Conservation (phyloP, 768 basidiomycete species). For the Boletus reticulatus region DNA sequence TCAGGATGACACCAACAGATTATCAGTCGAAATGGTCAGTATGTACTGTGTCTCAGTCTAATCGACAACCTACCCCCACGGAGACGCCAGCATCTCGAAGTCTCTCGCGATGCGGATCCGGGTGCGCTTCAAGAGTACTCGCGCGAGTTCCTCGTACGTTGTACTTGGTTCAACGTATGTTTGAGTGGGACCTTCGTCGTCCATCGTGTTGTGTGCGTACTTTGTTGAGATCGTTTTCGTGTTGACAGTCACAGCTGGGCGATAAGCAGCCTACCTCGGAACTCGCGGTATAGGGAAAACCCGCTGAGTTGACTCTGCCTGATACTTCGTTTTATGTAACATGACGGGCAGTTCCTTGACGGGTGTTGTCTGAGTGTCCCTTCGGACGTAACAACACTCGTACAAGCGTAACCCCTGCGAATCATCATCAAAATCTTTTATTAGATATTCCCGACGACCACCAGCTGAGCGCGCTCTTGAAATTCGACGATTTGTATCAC, state of each 20-base stretch:
- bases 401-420: background rate
- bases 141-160: background rate
- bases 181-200: background rate
- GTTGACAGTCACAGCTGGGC: background rate
- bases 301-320: background rate
- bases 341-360: too few relatives aligned
- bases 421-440: background rate
- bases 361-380: too few relatives aligned
- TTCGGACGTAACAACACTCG: too few relatives aligned
- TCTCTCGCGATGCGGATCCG: too few relatives aligned
- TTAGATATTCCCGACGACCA: background rate
- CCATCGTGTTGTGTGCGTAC: background rate
- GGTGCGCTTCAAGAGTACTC: background rate
- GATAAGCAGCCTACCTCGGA: background rate
- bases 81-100: too few relatives aligned
- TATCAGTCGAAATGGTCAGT: too few relatives aligned
- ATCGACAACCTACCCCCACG: too few relatives aligned
- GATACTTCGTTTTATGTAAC: background rate
- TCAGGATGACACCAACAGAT: too few relatives aligned
- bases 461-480: background rate
- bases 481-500: slow-evolving; percentile 6
- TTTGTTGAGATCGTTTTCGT: background rate
- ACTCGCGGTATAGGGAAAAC: background rate
- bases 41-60: too few relatives aligned
- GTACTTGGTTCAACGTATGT: slow-evolving; percentile 1